Evolutionary conservation across 2,329 filamentous ascomycete species (phyloP).

Genomic region (Dothistroma septosporum): DNA sequence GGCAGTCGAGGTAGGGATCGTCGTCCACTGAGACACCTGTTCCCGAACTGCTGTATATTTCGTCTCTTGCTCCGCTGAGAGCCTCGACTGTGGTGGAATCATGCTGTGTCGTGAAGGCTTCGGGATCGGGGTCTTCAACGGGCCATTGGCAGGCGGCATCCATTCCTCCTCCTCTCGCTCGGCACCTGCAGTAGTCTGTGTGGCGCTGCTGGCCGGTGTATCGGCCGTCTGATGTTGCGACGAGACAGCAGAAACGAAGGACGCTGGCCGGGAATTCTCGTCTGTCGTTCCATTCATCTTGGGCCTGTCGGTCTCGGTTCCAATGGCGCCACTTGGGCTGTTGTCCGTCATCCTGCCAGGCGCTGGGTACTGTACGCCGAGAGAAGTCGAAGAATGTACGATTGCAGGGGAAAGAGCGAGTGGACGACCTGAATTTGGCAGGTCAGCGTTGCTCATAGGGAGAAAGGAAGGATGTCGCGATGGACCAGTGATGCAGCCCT

Average conservation of each 20-base stretch:
- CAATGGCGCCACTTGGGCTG: background rate
- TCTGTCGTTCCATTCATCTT: slow-evolving; percentile 1
- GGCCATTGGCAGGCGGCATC: slow-evolving; percentile 28
- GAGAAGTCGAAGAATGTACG: background rate
- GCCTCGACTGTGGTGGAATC: slow-evolving; percentile 51
- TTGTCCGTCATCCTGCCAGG: background rate
- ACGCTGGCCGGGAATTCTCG: slow-evolving; percentile 23
- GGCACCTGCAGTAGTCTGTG: slow-evolving; percentile 20
- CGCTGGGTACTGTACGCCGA: background rate
- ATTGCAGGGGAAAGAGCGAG: background rate
- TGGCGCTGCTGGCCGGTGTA: slow-evolving; percentile 25
- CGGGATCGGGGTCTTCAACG: slow-evolving; percentile 33
- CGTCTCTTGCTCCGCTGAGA: slow-evolving; percentile 70
- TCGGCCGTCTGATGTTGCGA: slow-evolving; percentile 22
- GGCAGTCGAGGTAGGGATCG: slow-evolving; percentile 60
- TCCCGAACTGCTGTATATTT: slow-evolving; percentile 79
- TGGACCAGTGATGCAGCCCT: background rate
- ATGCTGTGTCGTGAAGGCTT: slow-evolving; percentile 48
- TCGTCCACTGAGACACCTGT: slow-evolving; percentile 66
- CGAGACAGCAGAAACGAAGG: slow-evolving; percentile 23
- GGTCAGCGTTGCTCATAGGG: background rate
- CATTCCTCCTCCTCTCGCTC: slow-evolving; percentile 25
- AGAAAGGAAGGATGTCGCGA: background rate
- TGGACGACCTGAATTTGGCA: background rate
- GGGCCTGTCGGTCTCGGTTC: background rate